phyloP scores from a whole-genome alignment of 139 green algal genomes.

The Chlorella sp. region DNA sequence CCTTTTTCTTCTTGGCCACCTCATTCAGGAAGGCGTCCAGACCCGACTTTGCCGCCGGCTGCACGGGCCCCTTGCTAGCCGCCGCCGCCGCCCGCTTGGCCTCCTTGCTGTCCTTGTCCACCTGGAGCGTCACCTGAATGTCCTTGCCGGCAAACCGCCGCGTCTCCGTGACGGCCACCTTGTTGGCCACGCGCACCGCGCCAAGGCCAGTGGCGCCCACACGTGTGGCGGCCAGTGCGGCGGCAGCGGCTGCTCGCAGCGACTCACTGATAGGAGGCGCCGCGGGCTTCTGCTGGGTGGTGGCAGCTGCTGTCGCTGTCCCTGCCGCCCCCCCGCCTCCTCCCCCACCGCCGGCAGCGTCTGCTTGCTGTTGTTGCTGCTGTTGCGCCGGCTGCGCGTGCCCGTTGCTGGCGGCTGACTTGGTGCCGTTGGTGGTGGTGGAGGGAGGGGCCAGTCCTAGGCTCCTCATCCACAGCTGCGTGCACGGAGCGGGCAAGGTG shows the following conservation, averaged over 20 bases:
- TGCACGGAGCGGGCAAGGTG: neutral
- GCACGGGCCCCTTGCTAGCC: constrained; percentile 17
- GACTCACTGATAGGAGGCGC: neutral
- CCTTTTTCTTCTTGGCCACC: constrained; percentile 60
- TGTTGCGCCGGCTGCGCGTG: neutral
- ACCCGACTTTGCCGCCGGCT: constrained; percentile 9
- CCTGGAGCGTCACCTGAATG: constrained; percentile 50
- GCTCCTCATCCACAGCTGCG: constrained; percentile 46
- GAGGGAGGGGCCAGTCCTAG: constrained; percentile 9
- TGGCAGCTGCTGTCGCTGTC: neutral
- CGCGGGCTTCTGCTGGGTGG: neutral
- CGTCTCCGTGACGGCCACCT: constrained; percentile 40
- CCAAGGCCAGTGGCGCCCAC: neutral
- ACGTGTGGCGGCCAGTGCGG: neutral
- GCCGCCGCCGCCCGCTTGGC: constrained; percentile 39
- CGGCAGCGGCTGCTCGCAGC: too few species aligned
- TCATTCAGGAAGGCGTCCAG: constrained; percentile 54
- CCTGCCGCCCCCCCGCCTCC: too few species aligned
- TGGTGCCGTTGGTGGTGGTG: neutral
- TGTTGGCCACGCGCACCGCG: constrained; percentile 4
- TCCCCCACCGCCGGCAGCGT: neutral
- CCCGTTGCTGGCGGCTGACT: neutral
- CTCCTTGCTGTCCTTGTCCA: constrained; percentile 54
- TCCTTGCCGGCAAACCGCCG: constrained; percentile 77
- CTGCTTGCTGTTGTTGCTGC: neutral